Base-by-base conservation (phyloP, 2,329 filamentous ascomycete genomes). In the Ascochyta koolunga region DNA sequence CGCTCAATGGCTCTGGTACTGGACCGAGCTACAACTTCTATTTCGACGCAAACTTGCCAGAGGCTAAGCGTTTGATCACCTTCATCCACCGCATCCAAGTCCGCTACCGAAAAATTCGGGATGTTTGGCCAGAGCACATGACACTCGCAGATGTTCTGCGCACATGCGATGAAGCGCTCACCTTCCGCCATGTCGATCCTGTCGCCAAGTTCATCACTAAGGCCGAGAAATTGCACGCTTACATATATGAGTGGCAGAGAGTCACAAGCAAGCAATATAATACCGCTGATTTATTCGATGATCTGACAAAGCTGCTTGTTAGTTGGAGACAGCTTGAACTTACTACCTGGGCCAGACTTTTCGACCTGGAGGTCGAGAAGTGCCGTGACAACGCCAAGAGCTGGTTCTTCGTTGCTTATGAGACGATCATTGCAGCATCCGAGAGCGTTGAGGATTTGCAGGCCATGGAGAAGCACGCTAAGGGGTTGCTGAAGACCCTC, bases 401-500 rank as follows among this genome's bases (percentile, higher is more conserved):
- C 15, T 99, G 95, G 95, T 99, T 93, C 88, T 99, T 97, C 66
- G 83, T 98, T 55, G 92, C 93, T 1, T 99, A 97, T 67, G 91
- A 98, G 74, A 91, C 89, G 4, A 85, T 96, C 36, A 83, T 99
- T 62, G 88, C 87, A 3, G 88, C 87, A 9, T 89, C 93, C 0
- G 79, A 90, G 48, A 83, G 85, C 18, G 82, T 93, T 56, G 78
- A 70, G 2, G 80, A 83, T 21, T 81, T 79, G 1, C 76, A 83
- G 19, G 83, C 87, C 40, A 76, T 96, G 52, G 77, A 79, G 31
- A 73, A 77, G 15, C 91, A 96, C 70, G 82, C 85, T 0, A 80
- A 83, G 54, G 84, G 86, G 42, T 80, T 97, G 8, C 80, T 96
- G n/a, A 83, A 84, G 60, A 91, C 88, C 33, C 79, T 98, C 15